phyloP scores from a whole-genome alignment of 495 filamentous ascomycete species.

The Penicillium daleae region DNA sequence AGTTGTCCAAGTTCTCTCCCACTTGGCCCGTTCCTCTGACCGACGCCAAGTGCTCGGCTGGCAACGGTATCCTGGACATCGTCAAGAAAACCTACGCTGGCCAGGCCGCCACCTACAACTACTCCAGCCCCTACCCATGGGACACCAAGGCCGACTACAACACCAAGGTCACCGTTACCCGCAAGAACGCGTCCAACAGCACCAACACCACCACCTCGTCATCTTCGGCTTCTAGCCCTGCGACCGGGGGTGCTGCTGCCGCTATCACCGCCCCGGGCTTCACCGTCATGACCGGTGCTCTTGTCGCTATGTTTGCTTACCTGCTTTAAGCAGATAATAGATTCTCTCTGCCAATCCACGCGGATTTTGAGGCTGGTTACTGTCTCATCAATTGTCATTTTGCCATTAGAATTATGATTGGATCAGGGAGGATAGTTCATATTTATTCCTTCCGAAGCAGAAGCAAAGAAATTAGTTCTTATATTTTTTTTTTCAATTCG shows the following conservation, averaged over 20 bases:
- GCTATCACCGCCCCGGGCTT: slow-evolving; percentile 9
- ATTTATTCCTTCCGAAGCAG: not conserved
- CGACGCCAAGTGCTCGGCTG: slow-evolving; percentile 45
- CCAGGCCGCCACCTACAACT: slow-evolving; percentile 40
- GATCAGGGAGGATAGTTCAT: not conserved
- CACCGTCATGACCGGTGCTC: slow-evolving; percentile 12
- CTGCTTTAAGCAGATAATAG: slow-evolving; percentile 10
- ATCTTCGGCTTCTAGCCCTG: slow-evolving; percentile 3
- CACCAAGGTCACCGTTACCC: slow-evolving; percentile 35
- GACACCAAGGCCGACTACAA: slow-evolving; percentile 28
- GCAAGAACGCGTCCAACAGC: slow-evolving; percentile 21
- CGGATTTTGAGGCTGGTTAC: not conserved
- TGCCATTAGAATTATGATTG: not conserved
- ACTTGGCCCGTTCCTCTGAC: slow-evolving; percentile 50
- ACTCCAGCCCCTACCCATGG: slow-evolving; percentile 42
- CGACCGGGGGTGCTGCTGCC: slow-evolving; percentile 4
- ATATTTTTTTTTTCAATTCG: not conserved
- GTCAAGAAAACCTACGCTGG: slow-evolving; percentile 45
- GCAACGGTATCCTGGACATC: slow-evolving; percentile 43
- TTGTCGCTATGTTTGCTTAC: slow-evolving; percentile 20
- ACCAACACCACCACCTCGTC: slow-evolving; percentile 10
- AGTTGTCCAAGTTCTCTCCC: slow-evolving; percentile 35
- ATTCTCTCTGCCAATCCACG: not conserved
- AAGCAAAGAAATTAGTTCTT: not conserved
- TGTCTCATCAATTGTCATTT: not conserved